phyloP scores from a whole-genome alignment of 129 eudicot species.

The Flaveria sonorensis region DNA sequence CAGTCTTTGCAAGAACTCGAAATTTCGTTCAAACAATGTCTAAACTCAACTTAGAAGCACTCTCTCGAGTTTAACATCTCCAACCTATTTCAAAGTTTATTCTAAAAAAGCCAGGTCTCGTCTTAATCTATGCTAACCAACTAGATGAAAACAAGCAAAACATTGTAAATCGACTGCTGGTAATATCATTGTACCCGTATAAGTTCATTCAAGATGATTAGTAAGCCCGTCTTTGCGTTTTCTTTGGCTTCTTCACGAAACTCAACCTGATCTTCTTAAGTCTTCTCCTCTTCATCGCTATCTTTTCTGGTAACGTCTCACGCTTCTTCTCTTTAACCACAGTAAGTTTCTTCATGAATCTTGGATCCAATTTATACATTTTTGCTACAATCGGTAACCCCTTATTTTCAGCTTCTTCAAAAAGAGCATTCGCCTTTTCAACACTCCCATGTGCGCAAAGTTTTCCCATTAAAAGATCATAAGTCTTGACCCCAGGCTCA shows the following conservation, averaged over 20 bases:
- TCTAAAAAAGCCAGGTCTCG: background rate
- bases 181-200: conserved; percentile 11
- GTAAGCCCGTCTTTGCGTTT: conserved; percentile 51
- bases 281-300: conserved; percentile 79
- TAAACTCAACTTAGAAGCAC: background rate
- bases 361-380: conserved; percentile 70
- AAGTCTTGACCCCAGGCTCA: conserved; percentile 74
- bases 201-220: conserved; percentile 30
- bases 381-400: conserved; percentile 58
- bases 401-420: conserved; percentile 67
- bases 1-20: background rate
- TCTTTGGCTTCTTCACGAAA: conserved; percentile 89
- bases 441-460: conserved; percentile 70
- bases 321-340: conserved; percentile 76
- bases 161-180: conserved; percentile 21
- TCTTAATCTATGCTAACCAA: conserved; percentile 28
- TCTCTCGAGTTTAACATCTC: conserved; percentile 6
- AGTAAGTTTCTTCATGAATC: conserved; percentile 55
- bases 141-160: conserved; percentile 9
- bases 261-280: conserved; percentile 71
- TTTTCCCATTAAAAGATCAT: conserved; percentile 79
- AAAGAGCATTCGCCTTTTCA: conserved; percentile 78
- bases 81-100: conserved; percentile 17
- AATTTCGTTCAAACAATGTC: background rate
- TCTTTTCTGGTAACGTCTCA: conserved; percentile 89